Evolutionary conservation across 176 grass and related monocot species (phyloP).

Genomic region (Lolium rigidum): DNA sequence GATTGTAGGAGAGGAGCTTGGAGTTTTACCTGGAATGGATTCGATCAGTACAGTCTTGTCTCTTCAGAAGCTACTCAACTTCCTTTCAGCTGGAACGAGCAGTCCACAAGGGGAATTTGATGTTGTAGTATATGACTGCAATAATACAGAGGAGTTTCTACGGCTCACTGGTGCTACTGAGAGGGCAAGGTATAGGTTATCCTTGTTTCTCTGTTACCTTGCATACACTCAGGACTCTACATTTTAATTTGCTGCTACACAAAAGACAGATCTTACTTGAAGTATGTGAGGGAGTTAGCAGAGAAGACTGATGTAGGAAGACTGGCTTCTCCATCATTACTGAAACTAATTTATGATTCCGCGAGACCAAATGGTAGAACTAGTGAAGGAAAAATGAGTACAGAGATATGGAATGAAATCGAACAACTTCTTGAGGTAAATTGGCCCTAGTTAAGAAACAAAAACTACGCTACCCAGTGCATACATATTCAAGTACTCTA

Average conservation of each 20-base stretch:
- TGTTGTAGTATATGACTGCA: constrained; percentile 85
- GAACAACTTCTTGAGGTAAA: constrained; percentile 76
- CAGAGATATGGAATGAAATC: constrained; percentile 86
- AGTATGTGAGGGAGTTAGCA: constrained; percentile 70
- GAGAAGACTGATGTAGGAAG: constrained; percentile 97
- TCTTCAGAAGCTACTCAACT: constrained; percentile 81
- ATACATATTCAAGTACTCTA: constrained; percentile 12
- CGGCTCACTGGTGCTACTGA: constrained; percentile 77
- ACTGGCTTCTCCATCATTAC: constrained; percentile 77
- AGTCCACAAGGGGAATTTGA: constrained; percentile 66
- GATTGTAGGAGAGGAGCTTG: constrained; percentile 93
- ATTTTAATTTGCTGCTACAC: constrained; percentile 26
- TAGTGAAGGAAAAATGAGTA: constrained; percentile 71
- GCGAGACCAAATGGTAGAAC: constrained; percentile 62
- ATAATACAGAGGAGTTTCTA: constrained; percentile 76
- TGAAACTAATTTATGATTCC: constrained; percentile 85
- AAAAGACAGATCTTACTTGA: constrained; percentile 85
- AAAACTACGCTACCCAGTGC: not conserved
- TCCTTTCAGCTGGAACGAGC: constrained; percentile 65
- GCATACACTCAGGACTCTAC: constrained; percentile 12
- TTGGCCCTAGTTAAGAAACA: not conserved
- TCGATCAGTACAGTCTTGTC: constrained; percentile 66
- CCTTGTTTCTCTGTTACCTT: constrained; percentile 26
- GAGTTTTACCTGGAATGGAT: constrained; percentile 90
- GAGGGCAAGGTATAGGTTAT: constrained; percentile 69